Conservation (phyloP, 768 basidiomycete species). For the Coprinellus aureogranulatus region DNA sequence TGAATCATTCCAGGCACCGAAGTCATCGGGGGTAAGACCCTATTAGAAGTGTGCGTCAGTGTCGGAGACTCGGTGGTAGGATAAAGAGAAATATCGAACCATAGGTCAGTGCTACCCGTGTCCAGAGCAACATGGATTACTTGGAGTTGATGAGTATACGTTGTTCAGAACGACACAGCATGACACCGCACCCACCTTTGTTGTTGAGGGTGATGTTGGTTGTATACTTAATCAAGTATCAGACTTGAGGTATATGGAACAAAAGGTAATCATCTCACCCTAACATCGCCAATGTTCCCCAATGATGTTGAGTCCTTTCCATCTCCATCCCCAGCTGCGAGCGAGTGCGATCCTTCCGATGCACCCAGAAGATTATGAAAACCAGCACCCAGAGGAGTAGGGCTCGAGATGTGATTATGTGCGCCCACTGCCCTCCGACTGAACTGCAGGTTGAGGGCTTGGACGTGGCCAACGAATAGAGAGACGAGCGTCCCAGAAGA, state of each 20-base stretch:
- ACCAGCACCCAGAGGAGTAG: not conserved
- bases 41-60: conserved; percentile 3
- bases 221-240: too few relatives aligned
- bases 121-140: conserved; percentile 34
- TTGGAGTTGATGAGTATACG: conserved; percentile 7
- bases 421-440: not conserved
- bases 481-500: not conserved
- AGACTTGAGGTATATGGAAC: too few relatives aligned
- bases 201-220: conserved; percentile 31
- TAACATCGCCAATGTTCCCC: not conserved
- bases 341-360: not conserved
- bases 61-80: not conserved
- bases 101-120: conserved; percentile 38
- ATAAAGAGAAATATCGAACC: conserved; percentile 19
- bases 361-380: not conserved
- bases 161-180: not conserved
- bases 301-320: not conserved
- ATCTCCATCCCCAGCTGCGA: not conserved
- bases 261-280: not conserved
- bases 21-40: conserved; percentile 34
- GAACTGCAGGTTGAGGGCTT: not conserved
- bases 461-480: not conserved
- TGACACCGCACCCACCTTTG: conserved; percentile 9
- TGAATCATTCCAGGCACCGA: conserved; percentile 33
- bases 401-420: not conserved